Evolutionary conservation across 306 rosid species (phyloP), one percentile per base, ranked within the genome.

Genomic region (Echinosophora koreensis): DNA sequence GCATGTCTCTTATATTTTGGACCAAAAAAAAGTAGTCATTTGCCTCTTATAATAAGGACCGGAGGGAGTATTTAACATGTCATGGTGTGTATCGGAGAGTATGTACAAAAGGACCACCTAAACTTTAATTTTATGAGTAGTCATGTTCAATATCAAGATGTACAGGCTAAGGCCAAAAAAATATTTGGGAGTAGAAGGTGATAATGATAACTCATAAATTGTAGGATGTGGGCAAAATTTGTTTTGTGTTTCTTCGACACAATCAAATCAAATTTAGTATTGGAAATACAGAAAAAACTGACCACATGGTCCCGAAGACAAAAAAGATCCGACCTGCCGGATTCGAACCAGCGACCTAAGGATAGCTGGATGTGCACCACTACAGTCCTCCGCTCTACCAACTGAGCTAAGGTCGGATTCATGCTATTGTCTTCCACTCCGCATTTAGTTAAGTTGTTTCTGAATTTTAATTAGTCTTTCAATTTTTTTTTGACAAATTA

Each of bases 301-400:
- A 66, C 34, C 54, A 34, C 28, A 56, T 55, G 75, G 69, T 66
- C 59, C 74, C 16, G 42, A 38, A 30, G 4, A 32, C 8, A 41
- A 32, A 16, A 68, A 4, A 14, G 1, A 0, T 84, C 82, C 76
- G 82, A 84, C 73, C 87, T 80, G 81, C 82, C 69, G 84, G 80
- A 80, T 80, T 84, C 80, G 82, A 84, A 84, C 82, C 87, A 84
- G 82, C 76, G 79, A 84, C 82, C 78, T 84, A 75, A 84, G 79
- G 84, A 84, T 84, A 0, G 1, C 81, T 38, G 67, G 0, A 8
- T 0, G 10, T 4, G 2, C 5, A 37, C 88, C 42, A 85, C 85
- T 61, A 85, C 85, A 84, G 75, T 84, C 75, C 85, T 73, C 81
- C 83, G 81, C 80, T 82, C 83, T 83, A 62, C 87, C 81, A 84